These are phyloP conservation scores for Serendipita sp. DNA, from an alignment of 768 basidiomycete genomes.

Conservation along the genomic window DNA sequence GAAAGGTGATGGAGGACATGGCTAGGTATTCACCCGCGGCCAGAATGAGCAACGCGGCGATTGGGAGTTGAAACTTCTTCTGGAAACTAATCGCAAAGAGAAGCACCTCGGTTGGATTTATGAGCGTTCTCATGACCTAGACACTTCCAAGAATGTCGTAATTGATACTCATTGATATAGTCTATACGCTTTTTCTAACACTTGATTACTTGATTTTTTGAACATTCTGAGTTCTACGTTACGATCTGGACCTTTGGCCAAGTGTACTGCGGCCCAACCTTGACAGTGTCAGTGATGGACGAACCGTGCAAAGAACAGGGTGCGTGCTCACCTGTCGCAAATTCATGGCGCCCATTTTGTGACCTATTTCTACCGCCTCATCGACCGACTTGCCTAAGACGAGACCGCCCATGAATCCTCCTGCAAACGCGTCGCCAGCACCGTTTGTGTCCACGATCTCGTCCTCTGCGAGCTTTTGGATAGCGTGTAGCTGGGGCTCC, in stretches of 20 bases:
- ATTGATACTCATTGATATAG: too few relatives aligned
- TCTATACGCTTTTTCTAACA: too few relatives aligned
- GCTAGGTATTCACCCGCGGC: neutral
- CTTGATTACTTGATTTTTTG: neutral
- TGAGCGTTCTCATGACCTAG: too few relatives aligned
- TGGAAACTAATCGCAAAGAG: too few relatives aligned
- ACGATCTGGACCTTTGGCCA: slow-evolving; percentile 35
- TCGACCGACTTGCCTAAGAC: slow-evolving; percentile 64
- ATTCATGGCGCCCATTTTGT: slow-evolving; percentile 73
- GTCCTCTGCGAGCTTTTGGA: slow-evolving; percentile 38
- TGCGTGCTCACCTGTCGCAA: slow-evolving; percentile 54
- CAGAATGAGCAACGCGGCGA: neutral
- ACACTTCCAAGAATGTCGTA: too few relatives aligned
- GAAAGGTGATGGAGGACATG: slow-evolving; percentile 48
- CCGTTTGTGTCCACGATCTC: slow-evolving; percentile 94
- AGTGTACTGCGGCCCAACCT: slow-evolving; percentile 42
- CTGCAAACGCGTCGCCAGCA: slow-evolving; percentile 90
- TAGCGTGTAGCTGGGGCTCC: slow-evolving; percentile 38
- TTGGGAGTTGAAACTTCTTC: neutral
- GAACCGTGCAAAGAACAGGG: slow-evolving; percentile 12
- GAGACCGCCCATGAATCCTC: slow-evolving; percentile 81
- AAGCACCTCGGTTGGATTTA: too few relatives aligned
- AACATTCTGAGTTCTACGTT: neutral
- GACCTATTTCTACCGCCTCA: slow-evolving; percentile 69
- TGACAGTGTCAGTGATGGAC: slow-evolving; percentile 7